Evolutionary conservation across 2,329 filamentous ascomycete genomes (phyloP), one percentile per base, ranked within the genome.

Genomic region (Colletotrichum tropicicola): DNA sequence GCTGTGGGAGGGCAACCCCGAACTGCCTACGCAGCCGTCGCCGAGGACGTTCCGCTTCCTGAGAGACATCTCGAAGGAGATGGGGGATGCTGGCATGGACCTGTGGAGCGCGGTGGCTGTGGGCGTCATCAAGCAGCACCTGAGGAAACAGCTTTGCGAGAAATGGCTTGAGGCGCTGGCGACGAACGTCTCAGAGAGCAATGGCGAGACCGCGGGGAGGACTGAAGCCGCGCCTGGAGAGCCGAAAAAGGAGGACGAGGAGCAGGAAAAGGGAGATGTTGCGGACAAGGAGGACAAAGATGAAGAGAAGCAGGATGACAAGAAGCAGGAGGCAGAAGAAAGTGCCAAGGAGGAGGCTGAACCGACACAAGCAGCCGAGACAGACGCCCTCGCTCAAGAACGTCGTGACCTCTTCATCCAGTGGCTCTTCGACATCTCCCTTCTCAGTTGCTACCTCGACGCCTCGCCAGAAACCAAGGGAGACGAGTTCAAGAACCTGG

Each of bases 91-190:
- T 3, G 94, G 94, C 0, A 82, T 87, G 47, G 95, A 98, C 74
- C 77, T 98, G 3, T 98, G 94, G 94, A 94, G 90, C 56, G 84
- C 87, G 3, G 82, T 83, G 2, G 91, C 92, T 0, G 86, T 94
- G 2, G 70, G 71, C 1, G 80, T 81, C 1, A 72, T 97, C 68
- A 96, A 93, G 77, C 73, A 71, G n/a, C 74, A 81, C 47, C 72
- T 93, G 6, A 75, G 80, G 6, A 75, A 77, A 43, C 78, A 84
- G 51, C 73, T 95, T 1, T 77, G 77, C n/a, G 75, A 77, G 54
- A 70, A 75, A 7, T 89, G 86, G 86, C 72, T 73, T 8, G 74
- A 78, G 45, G 75, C 80, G 57, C 69, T 89, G 59, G 72, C 74
- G 8, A 68, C 74, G 6, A 54, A 72, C 13, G 48, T 70, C 7